These are phyloP conservation scores for Fusarium austroafricanum DNA, from an alignment of 2,329 filamentous ascomycete genomes.

Conservation along the genomic window DNA sequence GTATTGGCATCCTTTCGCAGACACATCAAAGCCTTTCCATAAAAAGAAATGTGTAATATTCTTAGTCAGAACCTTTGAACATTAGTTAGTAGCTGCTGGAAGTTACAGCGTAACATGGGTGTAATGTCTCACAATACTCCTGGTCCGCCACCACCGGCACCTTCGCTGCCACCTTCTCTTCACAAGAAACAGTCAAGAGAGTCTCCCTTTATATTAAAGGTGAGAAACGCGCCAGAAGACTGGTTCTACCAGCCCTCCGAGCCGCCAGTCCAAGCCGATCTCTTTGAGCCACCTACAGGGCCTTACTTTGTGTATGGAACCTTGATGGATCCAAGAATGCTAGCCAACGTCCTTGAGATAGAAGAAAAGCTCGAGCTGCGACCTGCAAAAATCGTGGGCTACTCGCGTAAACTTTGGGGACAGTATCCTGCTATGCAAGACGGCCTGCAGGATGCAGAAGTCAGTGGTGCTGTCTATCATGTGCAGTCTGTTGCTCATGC, in stretches of 20 bases:
- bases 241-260: not conserved
- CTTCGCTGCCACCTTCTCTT: not conserved
- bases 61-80: too few species aligned
- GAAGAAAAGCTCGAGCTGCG: not conserved
- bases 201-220: fast-evolving
- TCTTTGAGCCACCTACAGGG: not conserved
- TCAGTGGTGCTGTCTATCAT: not conserved
- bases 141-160: not conserved
- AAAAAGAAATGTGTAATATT: not conserved
- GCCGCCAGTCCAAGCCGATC: not conserved
- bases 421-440: slow-evolving; percentile 4
- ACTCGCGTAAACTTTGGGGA: slow-evolving; percentile 5
- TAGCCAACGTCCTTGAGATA: not conserved
- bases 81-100: not conserved
- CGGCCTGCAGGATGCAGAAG: not conserved
- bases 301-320: slow-evolving; percentile 18
- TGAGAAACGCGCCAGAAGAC: not conserved
- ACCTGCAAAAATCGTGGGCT: not conserved
- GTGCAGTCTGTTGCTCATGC: not conserved
- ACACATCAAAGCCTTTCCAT: too few species aligned
- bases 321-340: slow-evolving; percentile 4
- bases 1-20: too few species aligned
- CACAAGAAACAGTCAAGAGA: fast-evolving
- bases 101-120: not conserved
- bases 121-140: not conserved